A percentile compares a stretch with the other conserved stretches of the same genome.
These are phyloP conservation scores for Trichothecium sympodiale DNA, from an alignment of 2,329 filamentous ascomycete species.

Conservation along the genomic window DNA sequence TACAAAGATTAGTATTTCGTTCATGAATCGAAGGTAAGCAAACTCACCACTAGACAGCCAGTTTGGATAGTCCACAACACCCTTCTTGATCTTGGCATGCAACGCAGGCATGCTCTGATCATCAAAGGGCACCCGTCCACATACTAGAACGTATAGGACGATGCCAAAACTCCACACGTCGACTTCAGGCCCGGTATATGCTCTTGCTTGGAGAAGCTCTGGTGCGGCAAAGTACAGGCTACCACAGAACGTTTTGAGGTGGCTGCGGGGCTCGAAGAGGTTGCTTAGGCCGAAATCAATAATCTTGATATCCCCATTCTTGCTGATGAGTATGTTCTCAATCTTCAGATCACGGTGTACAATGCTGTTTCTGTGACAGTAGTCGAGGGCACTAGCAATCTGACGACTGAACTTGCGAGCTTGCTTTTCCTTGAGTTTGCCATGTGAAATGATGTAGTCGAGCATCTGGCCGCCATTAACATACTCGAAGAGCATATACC, in stretches of 20 bases:
- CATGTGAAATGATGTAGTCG: constrained; percentile 98
- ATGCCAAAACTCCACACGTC: constrained; percentile 99
- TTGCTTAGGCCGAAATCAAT: constrained; percentile 98
- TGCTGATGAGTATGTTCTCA: constrained; percentile 98
- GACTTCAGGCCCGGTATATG: constrained; percentile 92
- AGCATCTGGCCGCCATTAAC: constrained; percentile 99
- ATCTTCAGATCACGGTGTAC: constrained; percentile 97
- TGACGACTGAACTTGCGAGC: constrained; percentile 95
- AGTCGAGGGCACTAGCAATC: constrained; percentile 92
- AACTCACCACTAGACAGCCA: constrained; percentile 78
- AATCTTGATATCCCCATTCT: constrained; percentile 97
- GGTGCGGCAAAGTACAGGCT: constrained; percentile 97
- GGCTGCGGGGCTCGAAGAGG: constrained; percentile 72
- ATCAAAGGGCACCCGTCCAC: constrained; percentile 96
- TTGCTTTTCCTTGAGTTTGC: constrained; percentile 94
- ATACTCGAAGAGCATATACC: constrained; percentile 99
- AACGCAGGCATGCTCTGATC: constrained; percentile 98
- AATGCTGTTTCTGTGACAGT: constrained; percentile 96
- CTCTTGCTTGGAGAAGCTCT: constrained; percentile 83
- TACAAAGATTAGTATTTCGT: constrained; percentile 31
- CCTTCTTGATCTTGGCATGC: constrained; percentile 98
- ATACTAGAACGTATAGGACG: constrained; percentile 91
- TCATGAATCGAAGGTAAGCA: no score
- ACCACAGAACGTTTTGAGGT: constrained; percentile 94
- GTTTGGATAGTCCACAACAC: constrained; percentile 85